phyloP scores from a whole-genome alignment of 768 basidiomycete genomes.

The Panaeolus papilionaceus region DNA sequence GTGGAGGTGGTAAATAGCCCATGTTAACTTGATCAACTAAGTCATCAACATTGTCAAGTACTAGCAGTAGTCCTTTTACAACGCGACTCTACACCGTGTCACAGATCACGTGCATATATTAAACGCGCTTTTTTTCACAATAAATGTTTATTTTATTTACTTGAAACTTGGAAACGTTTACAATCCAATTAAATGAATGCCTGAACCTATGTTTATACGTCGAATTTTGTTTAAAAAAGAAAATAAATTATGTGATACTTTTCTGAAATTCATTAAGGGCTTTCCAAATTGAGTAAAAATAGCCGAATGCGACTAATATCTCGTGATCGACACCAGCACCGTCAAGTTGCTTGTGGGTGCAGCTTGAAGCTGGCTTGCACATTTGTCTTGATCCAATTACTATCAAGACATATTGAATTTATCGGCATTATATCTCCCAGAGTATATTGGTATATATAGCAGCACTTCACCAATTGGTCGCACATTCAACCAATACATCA shows the following conservation, averaged over 20 bases:
- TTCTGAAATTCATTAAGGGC: background rate
- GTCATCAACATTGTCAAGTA: background rate
- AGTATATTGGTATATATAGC: background rate
- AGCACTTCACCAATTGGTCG: background rate
- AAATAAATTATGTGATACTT: too few species aligned
- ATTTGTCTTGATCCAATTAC: background rate
- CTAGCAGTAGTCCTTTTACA: background rate
- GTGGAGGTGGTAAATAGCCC: slow-evolving; percentile 77
- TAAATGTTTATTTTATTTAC: too few species aligned
- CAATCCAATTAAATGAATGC: too few species aligned
- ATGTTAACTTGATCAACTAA: slow-evolving; percentile 21
- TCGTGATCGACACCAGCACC: background rate
- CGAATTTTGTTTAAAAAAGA: too few species aligned
- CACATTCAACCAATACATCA: background rate
- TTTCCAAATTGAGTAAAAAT: slow-evolving; percentile 4
- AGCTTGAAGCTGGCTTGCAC: background rate
- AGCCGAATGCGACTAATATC: background rate
- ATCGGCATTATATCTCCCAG: background rate
- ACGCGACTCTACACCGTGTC: slow-evolving; percentile 16
- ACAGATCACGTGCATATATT: slow-evolving; percentile 20
- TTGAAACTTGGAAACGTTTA: too few species aligned
- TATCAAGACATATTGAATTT: background rate
- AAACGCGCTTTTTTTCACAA: slow-evolving; percentile 2
- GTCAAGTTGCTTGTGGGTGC: background rate
- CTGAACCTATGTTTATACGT: too few species aligned